A percentile compares a stretch with the other conserved stretches of the same genome.
phyloP scores from a whole-genome alignment of 306 rosid species.

The Ormosia semicastrata region DNA sequence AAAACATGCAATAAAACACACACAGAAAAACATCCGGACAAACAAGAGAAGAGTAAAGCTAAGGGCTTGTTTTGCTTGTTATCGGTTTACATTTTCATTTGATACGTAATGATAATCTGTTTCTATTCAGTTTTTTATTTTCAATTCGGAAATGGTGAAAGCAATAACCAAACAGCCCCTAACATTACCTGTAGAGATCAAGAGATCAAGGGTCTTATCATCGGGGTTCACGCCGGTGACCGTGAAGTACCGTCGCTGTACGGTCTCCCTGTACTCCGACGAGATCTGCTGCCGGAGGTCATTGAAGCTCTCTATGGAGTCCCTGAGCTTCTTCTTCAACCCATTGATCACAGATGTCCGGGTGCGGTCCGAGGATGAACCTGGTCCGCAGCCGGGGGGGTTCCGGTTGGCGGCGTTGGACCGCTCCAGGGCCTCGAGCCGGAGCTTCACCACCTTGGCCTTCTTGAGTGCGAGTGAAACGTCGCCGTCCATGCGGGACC shows the following conservation, averaged over 20 bases:
- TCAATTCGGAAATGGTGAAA: background rate
- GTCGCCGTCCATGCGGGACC: constrained; percentile 86
- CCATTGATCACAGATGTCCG: constrained; percentile 86
- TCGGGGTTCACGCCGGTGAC: constrained; percentile 98
- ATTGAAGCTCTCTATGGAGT: constrained; percentile 82
- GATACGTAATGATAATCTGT: too few species aligned
- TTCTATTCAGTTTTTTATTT: too few species aligned
- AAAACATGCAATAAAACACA: too few species aligned
- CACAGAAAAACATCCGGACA: too few species aligned
- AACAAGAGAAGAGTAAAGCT: too few species aligned
- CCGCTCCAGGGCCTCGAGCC: constrained; percentile 84
- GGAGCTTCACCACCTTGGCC: constrained; percentile 80
- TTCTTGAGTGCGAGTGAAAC: constrained; percentile 76
- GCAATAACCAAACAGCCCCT: background rate
- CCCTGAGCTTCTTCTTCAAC: constrained; percentile 81
- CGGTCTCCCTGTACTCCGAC: constrained; percentile 84
- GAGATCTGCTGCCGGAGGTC: constrained; percentile 62
- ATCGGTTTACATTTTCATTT: too few species aligned
- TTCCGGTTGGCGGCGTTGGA: constrained; percentile 88
- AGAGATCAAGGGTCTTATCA: constrained; percentile 78
- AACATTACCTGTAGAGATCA: constrained; percentile 79
- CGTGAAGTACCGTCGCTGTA: constrained; percentile 85
- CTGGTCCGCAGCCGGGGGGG: constrained; percentile 83
- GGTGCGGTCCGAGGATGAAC: constrained; percentile 89
- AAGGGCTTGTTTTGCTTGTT: too few species aligned